phyloP scores from a whole-genome alignment of 306 rosid species.

The Vicia sativa region DNA sequence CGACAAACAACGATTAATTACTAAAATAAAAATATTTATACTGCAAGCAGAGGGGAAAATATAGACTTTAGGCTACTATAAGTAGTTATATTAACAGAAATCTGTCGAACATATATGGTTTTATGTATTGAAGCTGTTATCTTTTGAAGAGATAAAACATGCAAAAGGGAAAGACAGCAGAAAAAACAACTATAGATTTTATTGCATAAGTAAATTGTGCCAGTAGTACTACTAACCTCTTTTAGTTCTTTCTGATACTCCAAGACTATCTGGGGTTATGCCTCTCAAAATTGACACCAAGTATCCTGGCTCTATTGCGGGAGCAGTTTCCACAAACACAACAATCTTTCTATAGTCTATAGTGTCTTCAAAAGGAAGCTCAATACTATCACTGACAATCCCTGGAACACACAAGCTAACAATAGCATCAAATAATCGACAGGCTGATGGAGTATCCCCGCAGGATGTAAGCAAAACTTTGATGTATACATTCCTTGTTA shows the following conservation, averaged over 20 bases:
- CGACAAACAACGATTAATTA: slow-evolving; percentile 16
- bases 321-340: slow-evolving; percentile 67
- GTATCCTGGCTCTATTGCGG: slow-evolving; percentile 70
- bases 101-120: background rate
- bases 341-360: slow-evolving; percentile 86
- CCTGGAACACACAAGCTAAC: slow-evolving; percentile 95
- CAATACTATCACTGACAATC: slow-evolving; percentile 77
- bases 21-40: background rate
- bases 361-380: slow-evolving; percentile 91
- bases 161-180: slow-evolving; percentile 26
- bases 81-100: too few relatives aligned
- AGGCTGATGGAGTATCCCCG: slow-evolving; percentile 98
- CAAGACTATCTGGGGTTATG: slow-evolving; percentile 57
- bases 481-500: slow-evolving; percentile 92
- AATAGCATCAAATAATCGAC: slow-evolving; percentile 91
- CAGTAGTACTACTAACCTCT: slow-evolving; percentile 62
- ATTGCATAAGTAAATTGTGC: too few relatives aligned
- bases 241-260: slow-evolving; percentile 81
- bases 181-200: background rate
- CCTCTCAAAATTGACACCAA: slow-evolving; percentile 68
- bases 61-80: background rate
- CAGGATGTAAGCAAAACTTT: slow-evolving; percentile 91
- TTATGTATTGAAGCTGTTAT: too few relatives aligned
- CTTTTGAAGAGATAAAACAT: slow-evolving; percentile 31
- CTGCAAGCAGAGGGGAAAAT: background rate